Base-by-base conservation (phyloP, 805 yeast species). In the Brettanomyces sp. region DNA sequence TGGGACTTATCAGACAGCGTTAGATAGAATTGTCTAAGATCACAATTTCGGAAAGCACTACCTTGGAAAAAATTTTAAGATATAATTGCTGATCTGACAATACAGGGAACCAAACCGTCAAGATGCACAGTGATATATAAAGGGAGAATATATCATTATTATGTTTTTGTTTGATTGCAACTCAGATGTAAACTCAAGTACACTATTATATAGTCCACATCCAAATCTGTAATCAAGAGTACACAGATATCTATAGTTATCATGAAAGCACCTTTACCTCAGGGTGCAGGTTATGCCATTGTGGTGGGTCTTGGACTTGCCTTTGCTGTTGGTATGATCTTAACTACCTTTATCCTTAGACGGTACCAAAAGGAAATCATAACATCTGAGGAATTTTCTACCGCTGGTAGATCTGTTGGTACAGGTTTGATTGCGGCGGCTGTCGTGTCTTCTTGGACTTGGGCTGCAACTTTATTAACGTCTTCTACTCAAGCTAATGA, bases 371-470 rank as follows among this genome's bases (percentile, higher is more conserved):
- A 78, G 55, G 96, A 90, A 64, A 74, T 85, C 46, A 82, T 88
- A 64, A 87, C 95, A 5, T 89, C 96, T 4, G 97, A 90, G 66
- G 96, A 89, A 60, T 90, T 90, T 55, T 79, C 95, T 3, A 89
- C 96, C 4, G 96, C 96, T 34, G 96, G 96, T 52, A 76, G 96
- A 60, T 72, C 87, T 3, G 95, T 90, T 38, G 85, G 83, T 55
- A 80, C 91, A 0, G 93, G 93, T 42, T 70, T 90, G 53, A 82
- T 88, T 50, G 81, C 91, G 4, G 81, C 95, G 6, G 95, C 96
- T 6, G 96, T 90, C 30, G 96, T 89, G 7, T 81, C 91, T 11
- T 81, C 91, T 7, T 90, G 98, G 98, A 88, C 96, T 8, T 82
- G 89, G 89, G 85, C 85, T n/a, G 86, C 88, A 3, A 85, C 95